Evolutionary conservation across 192 early-diverging fungal species (phyloP).

Genomic region (Backusella australiensis): DNA sequence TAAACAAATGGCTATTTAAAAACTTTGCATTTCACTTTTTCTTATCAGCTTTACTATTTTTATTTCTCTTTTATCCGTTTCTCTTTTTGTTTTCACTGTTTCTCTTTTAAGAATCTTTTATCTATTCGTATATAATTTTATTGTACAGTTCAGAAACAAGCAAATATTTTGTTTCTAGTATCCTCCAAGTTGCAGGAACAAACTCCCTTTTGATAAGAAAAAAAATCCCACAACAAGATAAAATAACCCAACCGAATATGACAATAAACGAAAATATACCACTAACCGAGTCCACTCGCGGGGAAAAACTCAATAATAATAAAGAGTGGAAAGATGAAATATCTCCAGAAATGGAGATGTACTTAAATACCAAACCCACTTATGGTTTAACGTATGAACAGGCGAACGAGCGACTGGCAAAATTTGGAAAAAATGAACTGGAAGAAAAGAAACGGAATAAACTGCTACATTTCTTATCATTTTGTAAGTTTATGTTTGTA

Average conservation of each 20-base stretch:
- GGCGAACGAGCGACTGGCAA: constrained; percentile 43
- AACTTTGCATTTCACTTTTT: neutral
- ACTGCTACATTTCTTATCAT: constrained; percentile 45
- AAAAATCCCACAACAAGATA: neutral
- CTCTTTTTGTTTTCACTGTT: neutral
- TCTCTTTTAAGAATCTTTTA: neutral
- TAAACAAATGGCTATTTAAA: constrained; percentile 4
- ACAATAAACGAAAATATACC: constrained; percentile 16
- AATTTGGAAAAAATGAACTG: constrained; percentile 63
- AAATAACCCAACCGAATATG: neutral
- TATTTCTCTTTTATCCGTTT: neutral
- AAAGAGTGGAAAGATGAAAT: constrained; percentile 40
- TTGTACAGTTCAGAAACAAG: neutral
- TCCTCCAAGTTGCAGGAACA: neutral
- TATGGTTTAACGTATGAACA: constrained; percentile 62
- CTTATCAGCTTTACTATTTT: neutral
- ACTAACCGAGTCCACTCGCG: neutral
- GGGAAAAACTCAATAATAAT: constrained; percentile 5
- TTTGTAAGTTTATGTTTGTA: constrained; percentile 37
- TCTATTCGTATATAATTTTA: neutral
- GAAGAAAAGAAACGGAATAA: constrained; percentile 41
- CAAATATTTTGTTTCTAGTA: neutral
- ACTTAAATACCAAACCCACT: constrained; percentile 59
- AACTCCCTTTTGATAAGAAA: neutral
- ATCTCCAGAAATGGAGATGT: constrained; percentile 48